Evolutionary conservation across 2,329 filamentous ascomycete genomes (phyloP).

Genomic region (Xylaria sp.): DNA sequence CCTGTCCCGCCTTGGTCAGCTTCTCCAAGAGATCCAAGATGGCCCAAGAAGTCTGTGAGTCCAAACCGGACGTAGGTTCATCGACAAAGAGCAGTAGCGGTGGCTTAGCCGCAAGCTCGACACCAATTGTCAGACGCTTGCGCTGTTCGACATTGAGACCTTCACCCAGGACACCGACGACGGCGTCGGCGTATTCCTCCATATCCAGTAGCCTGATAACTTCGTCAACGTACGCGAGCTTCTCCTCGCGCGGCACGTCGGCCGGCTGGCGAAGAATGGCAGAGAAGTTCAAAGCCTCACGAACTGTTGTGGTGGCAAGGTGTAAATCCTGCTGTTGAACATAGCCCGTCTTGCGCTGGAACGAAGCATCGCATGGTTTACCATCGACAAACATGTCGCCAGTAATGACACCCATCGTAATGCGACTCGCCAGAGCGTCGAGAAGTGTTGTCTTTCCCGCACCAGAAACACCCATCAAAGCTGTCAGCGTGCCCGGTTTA

Average conservation of each 20-base stretch:
- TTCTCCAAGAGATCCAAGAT: constrained; percentile 89
- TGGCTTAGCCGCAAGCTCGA: constrained; percentile 94
- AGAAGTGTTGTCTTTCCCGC: constrained; percentile 94
- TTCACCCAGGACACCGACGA: constrained; percentile 89
- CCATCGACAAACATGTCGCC: constrained; percentile 78
- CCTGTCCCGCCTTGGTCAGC: constrained; percentile 85
- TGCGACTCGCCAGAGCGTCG: constrained; percentile 83
- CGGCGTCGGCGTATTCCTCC: constrained; percentile 86
- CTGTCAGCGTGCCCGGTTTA: constrained; percentile 87
- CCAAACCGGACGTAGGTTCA: constrained; percentile 92
- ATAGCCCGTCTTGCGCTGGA: constrained; percentile 91
- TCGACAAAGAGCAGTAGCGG: constrained; percentile 90
- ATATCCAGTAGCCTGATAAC: constrained; percentile 91
- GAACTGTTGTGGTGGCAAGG: constrained; percentile 80
- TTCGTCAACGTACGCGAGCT: constrained; percentile 85
- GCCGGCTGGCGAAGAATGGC: constrained; percentile 84
- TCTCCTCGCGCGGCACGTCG: constrained; percentile 73
- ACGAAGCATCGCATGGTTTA: constrained; percentile 74
- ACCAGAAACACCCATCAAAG: constrained; percentile 88
- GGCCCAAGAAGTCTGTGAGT: constrained; percentile 92
- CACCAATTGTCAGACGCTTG: constrained; percentile 87
- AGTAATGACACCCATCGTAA: constrained; percentile 85
- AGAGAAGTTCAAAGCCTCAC: constrained; percentile 86
- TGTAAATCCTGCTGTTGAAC: constrained; percentile 94
- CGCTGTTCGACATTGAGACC: constrained; percentile 76